These are phyloP conservation scores for Achaetomiella virescens DNA, from an alignment of 495 filamentous ascomycete species.

Conservation along the genomic window DNA sequence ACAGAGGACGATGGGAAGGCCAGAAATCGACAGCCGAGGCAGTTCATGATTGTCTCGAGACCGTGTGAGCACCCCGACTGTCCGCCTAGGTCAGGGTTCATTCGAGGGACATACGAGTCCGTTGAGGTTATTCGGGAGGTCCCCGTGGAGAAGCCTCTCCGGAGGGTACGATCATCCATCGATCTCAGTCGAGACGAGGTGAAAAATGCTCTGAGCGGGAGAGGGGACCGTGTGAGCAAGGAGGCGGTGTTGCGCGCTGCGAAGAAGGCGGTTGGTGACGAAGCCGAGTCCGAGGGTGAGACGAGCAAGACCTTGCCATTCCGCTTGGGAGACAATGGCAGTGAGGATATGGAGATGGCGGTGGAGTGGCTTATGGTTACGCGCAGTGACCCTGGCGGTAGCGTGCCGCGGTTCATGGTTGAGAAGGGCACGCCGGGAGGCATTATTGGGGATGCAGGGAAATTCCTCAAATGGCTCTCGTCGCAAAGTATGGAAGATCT, in stretches of 20 bases:
- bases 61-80: constrained; percentile 73
- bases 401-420: constrained; percentile 88
- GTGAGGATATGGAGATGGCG: constrained; percentile 45
- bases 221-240: constrained; percentile 18
- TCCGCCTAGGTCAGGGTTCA: constrained; percentile 59
- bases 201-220: neutral
- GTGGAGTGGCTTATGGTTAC: constrained; percentile 98
- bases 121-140: constrained; percentile 89
- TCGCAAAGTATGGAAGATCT: constrained; percentile 41
- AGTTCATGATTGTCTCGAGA: constrained; percentile 81
- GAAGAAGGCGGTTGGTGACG: constrained; percentile 22
- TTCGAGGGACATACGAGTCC: constrained; percentile 83
- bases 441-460: constrained; percentile 73
- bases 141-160: constrained; percentile 39
- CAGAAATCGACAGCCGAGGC: constrained; percentile 38
- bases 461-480: constrained; percentile 81
- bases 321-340: constrained; percentile 6
- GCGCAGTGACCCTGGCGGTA: constrained; percentile 87
- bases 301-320: constrained; percentile 1
- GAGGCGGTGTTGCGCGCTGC: constrained; percentile 31
- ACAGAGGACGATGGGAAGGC: neutral
- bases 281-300: constrained; percentile 10
- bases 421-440: constrained; percentile 83
- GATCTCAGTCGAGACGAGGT: constrained; percentile 27
- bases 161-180: constrained; percentile 28